These are phyloP conservation scores for Metarhizium sp. DNA, from an alignment of 2,329 filamentous ascomycete genomes.

Conservation along the genomic window DNA sequence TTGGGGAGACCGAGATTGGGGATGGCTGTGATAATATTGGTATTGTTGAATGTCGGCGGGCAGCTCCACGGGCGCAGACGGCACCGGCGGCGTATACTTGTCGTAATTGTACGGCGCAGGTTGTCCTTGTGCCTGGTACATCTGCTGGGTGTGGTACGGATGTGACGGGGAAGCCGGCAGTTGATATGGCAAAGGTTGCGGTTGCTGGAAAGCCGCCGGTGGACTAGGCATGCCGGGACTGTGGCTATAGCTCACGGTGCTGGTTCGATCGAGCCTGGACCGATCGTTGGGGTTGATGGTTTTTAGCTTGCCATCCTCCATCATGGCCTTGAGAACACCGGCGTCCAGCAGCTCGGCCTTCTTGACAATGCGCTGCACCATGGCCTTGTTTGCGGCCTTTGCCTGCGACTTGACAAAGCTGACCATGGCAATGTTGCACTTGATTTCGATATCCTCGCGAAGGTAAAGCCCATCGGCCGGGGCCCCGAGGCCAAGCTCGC, in stretches of 20 bases:
- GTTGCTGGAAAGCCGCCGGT: not conserved
- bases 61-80: conserved; percentile 31
- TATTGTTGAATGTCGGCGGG: conserved; percentile 36
- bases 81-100: conserved; percentile 12
- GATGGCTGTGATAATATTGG: conserved; percentile 18
- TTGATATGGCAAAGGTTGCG: not conserved
- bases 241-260: not conserved
- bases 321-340: conserved; percentile 57
- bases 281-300: conserved; percentile 47
- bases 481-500: conserved; percentile 53
- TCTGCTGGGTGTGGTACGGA: conserved; percentile 7
- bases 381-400: conserved; percentile 56
- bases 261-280: conserved; percentile 18
- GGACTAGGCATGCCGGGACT: conserved; percentile 2
- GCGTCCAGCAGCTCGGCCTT: conserved; percentile 62
- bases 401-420: conserved; percentile 57
- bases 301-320: conserved; percentile 53
- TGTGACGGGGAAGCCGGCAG: conserved; percentile 5
- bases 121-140: conserved; percentile 13
- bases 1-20: conserved; percentile 18
- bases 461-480: conserved; percentile 58
- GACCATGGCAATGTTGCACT: conserved; percentile 57
- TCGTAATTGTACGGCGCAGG: conserved; percentile 2
- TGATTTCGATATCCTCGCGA: conserved; percentile 62
- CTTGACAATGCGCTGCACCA: conserved; percentile 60